Evolutionary conservation across 2,329 filamentous ascomycete species (phyloP), one percentile per base, ranked within the genome.

Genomic region (Monosporascus sp.): DNA sequence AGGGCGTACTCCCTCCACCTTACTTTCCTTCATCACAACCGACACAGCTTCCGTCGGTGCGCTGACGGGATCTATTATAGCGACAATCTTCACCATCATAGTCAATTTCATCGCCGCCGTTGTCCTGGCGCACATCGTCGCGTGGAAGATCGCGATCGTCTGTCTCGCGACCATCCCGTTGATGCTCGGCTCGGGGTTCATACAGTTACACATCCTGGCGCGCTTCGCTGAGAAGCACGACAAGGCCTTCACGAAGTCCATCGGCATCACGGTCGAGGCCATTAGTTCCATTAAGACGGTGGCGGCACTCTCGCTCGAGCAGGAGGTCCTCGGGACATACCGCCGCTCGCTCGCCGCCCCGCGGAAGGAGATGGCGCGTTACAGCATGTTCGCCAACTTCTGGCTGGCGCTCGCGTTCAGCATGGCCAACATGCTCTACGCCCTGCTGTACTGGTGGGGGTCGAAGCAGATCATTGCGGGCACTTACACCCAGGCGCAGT

Each of bases 391-490:
- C 57, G 78, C 79, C 40, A 86, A 83, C 64, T 65, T 85, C 16
- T 85, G 80, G 75, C 76, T 85, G 7, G 82, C 84, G 2, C 72
- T 85, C 37, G 77, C 83, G 17, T 81, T 84, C 64, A 80, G 78
- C 58, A 73, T 80, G 9, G 81, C 84, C 20, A 87, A 86, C 62
- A 76, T 88, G 49, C 82, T 90, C 26, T 89, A 91, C 63, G 85
- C 87, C 0, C 80, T 92, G 51, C 85, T 87, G 0, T 91, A 90
- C 69, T 92, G 87, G 86, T 92, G 88, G 87, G 88, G 88, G 3
- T 80, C 87, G 0, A 86, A 82, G 61, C 82, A 84, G 57, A 88
- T 91, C 55, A 79, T 85, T 50, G 76, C 79, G 43, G 87, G 87
- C 5, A 73, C 82, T 52, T 87, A 87, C 59, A 76, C 72, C 3